A percentile compares a stretch with the other conserved stretches of the same genome.
Conservation (phyloP, 129 eudicot genomes). For the Ambrosia trifida region DNA sequence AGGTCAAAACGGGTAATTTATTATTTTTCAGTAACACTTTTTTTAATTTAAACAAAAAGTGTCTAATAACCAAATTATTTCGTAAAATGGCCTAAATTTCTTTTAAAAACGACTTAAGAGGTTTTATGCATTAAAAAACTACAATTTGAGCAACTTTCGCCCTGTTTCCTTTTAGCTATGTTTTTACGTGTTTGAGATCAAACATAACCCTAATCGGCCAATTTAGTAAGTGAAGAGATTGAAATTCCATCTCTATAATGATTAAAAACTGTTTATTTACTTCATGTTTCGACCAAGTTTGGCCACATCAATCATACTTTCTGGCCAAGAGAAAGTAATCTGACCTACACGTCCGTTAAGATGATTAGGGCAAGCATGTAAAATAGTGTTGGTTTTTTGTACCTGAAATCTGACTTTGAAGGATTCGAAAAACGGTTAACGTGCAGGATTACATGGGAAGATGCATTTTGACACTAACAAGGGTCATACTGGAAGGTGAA, state of each 20-base stretch:
- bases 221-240: background rate
- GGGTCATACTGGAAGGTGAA: conserved; percentile 91
- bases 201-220: background rate
- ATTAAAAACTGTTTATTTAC: background rate
- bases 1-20: no score
- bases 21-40: no score
- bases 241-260: background rate
- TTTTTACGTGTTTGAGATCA: background rate
- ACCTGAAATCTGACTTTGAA: background rate
- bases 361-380: no score
- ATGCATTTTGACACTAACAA: conserved; percentile 90
- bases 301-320: no score
- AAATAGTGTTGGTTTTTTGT: background rate
- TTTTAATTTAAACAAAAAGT: no score
- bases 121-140: background rate
- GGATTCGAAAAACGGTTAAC: background rate
- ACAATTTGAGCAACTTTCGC: background rate
- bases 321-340: no score
- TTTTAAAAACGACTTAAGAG: background rate
- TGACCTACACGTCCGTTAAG: no score
- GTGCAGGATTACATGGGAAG: conserved; percentile 91
- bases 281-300: no score
- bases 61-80: no score
- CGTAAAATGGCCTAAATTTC: background rate
- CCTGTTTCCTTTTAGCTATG: background rate